phyloP scores from a whole-genome alignment of 1,139 yeast species.

The Suhomyces taliae region DNA sequence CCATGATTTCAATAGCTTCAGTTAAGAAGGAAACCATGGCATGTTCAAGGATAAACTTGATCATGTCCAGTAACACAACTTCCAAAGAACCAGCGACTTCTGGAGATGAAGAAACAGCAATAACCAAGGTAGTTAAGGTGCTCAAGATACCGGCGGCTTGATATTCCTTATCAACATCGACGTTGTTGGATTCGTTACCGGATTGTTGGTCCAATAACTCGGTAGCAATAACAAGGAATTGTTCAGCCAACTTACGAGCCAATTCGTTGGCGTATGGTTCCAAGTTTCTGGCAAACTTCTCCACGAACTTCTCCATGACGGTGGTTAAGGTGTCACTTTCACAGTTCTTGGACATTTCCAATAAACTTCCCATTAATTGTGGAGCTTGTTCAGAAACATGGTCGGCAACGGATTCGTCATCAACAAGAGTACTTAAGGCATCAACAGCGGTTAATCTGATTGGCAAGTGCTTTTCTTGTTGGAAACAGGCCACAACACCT shows the following conservation, averaged over 20 bases:
- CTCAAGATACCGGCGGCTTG: conserved; percentile 53
- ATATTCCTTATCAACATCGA: conserved; percentile 48
- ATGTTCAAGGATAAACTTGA: conserved; percentile 49
- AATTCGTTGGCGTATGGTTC: conserved; percentile 58
- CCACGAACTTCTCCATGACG: conserved; percentile 59
- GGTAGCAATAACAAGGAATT: conserved; percentile 45
- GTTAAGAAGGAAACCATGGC: conserved; percentile 48
- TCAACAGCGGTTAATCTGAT: conserved; percentile 54
- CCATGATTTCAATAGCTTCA: conserved; percentile 51
- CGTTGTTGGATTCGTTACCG: conserved; percentile 20
- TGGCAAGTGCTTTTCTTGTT: conserved; percentile 46
- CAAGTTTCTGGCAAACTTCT: conserved; percentile 50
- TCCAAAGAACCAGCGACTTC: conserved; percentile 45
- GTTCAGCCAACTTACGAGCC: conserved; percentile 47
- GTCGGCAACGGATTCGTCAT: conserved; percentile 47
- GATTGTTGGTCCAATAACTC: conserved; percentile 41
- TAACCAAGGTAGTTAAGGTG: conserved; percentile 52
- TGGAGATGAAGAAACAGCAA: conserved; percentile 52
- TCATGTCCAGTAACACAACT: conserved; percentile 38
- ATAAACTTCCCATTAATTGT: conserved; percentile 51
- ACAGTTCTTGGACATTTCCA: conserved; percentile 50
- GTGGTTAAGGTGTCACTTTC: conserved; percentile 56
- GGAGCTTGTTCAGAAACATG: conserved; percentile 52
- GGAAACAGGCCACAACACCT: conserved; percentile 46
- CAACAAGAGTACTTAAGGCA: conserved; percentile 51